Conservation (phyloP, 1,284 basidiomycete genomes). For the Rhodofomes roseus region DNA sequence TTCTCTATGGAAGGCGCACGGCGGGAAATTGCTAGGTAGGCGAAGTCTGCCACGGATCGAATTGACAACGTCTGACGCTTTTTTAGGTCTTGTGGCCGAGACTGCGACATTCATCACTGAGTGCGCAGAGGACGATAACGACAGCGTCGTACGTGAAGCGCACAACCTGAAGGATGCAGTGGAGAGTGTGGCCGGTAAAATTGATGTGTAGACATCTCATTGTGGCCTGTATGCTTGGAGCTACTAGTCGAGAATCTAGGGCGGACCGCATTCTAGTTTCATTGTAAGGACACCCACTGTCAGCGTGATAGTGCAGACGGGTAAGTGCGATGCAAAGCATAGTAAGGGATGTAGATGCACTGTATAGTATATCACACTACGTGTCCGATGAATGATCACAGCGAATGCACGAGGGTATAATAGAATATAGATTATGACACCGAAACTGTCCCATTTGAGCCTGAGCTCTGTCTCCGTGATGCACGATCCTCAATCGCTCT, state of each 20-base stretch:
- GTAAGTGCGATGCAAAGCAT: not conserved
- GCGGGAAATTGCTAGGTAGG: constrained; percentile 67
- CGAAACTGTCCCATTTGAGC: constrained; percentile 33
- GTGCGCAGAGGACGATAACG: constrained; percentile 80
- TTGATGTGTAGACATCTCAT: constrained; percentile 29
- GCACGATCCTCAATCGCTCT: constrained; percentile 59
- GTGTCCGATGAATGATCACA: constrained; percentile 6
- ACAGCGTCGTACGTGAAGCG: constrained; percentile 66
- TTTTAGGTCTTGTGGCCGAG: constrained; percentile 66
- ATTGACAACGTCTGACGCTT: not conserved
- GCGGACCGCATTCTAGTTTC: not conserved
- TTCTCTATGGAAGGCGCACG: constrained; percentile 77
- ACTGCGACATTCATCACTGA: constrained; percentile 82
- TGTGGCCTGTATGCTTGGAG: not conserved
- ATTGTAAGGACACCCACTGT: not conserved
- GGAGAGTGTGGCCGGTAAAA: constrained; percentile 65
- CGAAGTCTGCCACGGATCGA: constrained; percentile 10
- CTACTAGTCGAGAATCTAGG: not conserved
- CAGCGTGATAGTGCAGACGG: not conserved
- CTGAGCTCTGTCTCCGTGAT: constrained; percentile 35
- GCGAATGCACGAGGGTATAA: constrained; percentile 13
- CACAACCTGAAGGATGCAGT: constrained; percentile 63
- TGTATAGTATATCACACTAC: constrained; percentile 3
- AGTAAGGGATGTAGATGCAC: constrained; percentile 1
- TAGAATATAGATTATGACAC: constrained; percentile 22